A percentile compares a stretch with the other conserved stretches of the same genome.
Evolutionary conservation across 768 basidiomycete species (phyloP).

Genomic region (Clathrus columnatus): DNA sequence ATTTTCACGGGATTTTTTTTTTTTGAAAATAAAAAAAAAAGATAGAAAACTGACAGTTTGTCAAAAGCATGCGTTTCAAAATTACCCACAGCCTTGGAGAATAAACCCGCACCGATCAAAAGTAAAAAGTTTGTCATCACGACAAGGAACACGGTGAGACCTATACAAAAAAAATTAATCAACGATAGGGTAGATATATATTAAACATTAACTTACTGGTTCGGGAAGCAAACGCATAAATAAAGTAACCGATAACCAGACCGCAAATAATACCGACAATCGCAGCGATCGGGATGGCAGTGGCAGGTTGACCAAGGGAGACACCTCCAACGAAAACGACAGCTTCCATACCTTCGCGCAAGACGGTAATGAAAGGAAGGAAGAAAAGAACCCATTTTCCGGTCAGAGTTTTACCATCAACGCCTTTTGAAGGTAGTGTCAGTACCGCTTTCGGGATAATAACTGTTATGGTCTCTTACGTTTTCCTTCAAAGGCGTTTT

Average conservation of each 20-base stretch:
- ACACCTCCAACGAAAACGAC: conserved; percentile 91
- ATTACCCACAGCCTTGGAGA: conserved; percentile 65
- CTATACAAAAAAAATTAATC: conserved; percentile 27
- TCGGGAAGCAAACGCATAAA: conserved; percentile 74
- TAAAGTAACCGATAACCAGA: conserved; percentile 58
- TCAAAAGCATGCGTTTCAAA: conserved; percentile 68
- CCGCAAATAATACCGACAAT: conserved; percentile 80
- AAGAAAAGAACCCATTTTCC: conserved; percentile 86
- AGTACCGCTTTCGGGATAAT: neutral
- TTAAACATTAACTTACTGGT: conserved; percentile 40
- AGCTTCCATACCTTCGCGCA: conserved; percentile 91
- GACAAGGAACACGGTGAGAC: conserved; percentile 80
- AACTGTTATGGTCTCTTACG: conserved; percentile 26
- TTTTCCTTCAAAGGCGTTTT: conserved; percentile 59
- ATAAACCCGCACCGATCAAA: conserved; percentile 90
- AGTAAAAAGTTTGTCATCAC: conserved; percentile 87
- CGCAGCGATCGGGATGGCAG: conserved; percentile 83
- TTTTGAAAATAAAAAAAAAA: neutral
- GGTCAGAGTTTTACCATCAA: conserved; percentile 39
- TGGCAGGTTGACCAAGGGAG: conserved; percentile 72
- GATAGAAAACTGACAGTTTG: conserved; percentile 26
- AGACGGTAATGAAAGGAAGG: conserved; percentile 83
- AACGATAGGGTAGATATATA: neutral
- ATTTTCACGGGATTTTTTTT: neutral
- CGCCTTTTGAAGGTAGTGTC: conserved; percentile 23